Base-by-base conservation (phyloP, 495 filamentous ascomycete genomes). In the Lasiosphaeria hispida region DNA sequence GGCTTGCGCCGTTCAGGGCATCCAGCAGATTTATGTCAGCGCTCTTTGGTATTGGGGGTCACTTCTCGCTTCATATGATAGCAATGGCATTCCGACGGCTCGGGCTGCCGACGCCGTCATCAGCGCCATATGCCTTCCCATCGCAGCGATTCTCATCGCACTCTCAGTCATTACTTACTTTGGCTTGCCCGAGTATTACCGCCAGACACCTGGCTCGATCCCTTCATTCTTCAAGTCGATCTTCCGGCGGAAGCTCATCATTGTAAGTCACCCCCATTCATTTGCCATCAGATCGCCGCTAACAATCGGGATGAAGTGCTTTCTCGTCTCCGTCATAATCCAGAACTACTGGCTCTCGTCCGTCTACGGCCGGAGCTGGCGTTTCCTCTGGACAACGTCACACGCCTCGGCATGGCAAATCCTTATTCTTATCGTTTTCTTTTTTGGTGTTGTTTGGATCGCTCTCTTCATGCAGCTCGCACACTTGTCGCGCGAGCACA, bases 301-400 rank as follows among this genome's bases (percentile, higher is more conserved):
- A 1, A 14, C 17, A 30, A 2, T 30, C 2, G 23, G 5, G 5
- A 14, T 47, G 13, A 3, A 47, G 43, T 83, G 81, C 80, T 82
- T 83, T 71, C 79, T 86, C 67, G 71, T 85, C 67, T 71, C 77
- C 53, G 80, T 87, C 59, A 65, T 87, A 60, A 66, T 88, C 19
- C 85, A 88, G 69, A 89, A 89, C 66, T 87, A 80, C 76, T 87
- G 76, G 73, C 80, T 88, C 35, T 78, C 80, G 14, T 72, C 81
- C 1, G 82, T 79, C 38, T 84, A 85, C 66, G 84, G 85, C 49
- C 79, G 83, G 39, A 85, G 81, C 66, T 87, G 85, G 84, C 69
- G 69, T 13, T 87, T 82, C 66, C 77, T 87, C 43, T 87, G 80
- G 73, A 70, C 71, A 7, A 77, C 78, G 42, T 63, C 77, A 38